These are phyloP conservation scores for Epichloe hybrida DNA, from an alignment of 2,329 filamentous ascomycete genomes.

Conservation along the genomic window DNA sequence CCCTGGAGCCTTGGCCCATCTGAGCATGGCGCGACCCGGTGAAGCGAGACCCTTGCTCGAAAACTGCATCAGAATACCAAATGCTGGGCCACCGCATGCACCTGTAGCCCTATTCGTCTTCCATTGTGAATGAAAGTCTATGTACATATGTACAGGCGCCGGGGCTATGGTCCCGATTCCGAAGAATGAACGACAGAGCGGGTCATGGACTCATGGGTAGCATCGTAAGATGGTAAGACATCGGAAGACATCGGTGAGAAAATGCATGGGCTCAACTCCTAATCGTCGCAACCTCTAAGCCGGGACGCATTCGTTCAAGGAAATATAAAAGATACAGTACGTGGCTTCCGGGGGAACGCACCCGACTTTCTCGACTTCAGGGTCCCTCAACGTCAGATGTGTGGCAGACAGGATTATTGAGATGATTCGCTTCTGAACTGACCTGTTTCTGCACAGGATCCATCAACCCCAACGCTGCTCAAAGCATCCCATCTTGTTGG, in stretches of 20 bases:
- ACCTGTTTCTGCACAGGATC: no score
- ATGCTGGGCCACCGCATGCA: no score
- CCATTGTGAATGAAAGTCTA: background rate
- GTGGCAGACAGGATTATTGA: no score
- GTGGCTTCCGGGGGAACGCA: no score
- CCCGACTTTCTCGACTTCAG: no score
- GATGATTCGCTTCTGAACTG: no score
- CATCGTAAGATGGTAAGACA: background rate
- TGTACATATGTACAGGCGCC: background rate
- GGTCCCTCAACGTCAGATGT: no score
- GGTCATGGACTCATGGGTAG: constrained; percentile 1
- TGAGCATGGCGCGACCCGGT: background rate
- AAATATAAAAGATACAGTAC: no score
- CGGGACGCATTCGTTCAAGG: background rate
- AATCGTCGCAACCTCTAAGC: background rate
- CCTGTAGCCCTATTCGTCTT: background rate
- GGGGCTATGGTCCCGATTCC: background rate
- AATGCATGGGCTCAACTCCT: background rate
- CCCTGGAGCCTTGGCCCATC: background rate
- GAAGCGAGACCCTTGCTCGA: background rate
- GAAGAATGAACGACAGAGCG: background rate
- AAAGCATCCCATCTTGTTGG: no score
- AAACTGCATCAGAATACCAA: background rate
- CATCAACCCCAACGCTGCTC: no score
- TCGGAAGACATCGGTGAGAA: constrained; percentile 4